Percentiles rank a stretch among this genome's conserved stretches.
Conservation (phyloP, 2,329 filamentous ascomycete species). For the Thielaviopsis musarum region DNA sequence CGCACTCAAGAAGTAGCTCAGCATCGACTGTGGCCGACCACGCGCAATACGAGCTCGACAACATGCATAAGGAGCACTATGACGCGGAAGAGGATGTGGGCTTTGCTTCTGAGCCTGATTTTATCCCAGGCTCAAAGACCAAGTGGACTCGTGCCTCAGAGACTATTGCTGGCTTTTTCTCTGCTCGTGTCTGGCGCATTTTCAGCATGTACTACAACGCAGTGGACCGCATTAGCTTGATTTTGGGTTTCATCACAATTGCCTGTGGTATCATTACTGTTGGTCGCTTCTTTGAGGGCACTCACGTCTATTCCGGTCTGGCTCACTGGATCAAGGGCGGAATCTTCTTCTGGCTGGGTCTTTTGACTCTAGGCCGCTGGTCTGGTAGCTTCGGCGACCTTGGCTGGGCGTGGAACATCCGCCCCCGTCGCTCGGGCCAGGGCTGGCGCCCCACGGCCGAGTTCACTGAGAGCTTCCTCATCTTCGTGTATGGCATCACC, state of each 20-base stretch:
- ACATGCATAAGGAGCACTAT: constrained; percentile 25
- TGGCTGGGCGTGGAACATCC: constrained; percentile 91
- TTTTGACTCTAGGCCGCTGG: constrained; percentile 78
- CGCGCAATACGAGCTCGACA: constrained; percentile 22
- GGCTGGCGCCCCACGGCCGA: constrained; percentile 66
- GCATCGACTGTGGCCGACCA: constrained; percentile 41
- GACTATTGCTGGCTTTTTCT: constrained; percentile 1
- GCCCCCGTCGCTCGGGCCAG: constrained; percentile 39
- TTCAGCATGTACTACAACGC: constrained; percentile 39
- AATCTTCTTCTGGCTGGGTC: constrained; percentile 85
- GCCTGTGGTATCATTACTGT: constrained; percentile 59
- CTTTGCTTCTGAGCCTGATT: constrained; percentile 13
- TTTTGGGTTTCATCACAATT: constrained; percentile 60
- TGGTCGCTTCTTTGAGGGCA: constrained; percentile 63
- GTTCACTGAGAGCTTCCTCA: constrained; percentile 77
- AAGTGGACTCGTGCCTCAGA: constrained; percentile 1
- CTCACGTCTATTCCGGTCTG: constrained; percentile 61
- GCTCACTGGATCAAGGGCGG: constrained; percentile 91
- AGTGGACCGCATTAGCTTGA: constrained; percentile 60
- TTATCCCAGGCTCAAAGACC: background rate
- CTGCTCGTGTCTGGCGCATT: constrained; percentile 34
- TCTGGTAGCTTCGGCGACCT: constrained; percentile 77
- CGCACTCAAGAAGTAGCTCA: constrained; percentile 39
- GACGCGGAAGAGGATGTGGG: constrained; percentile 30
- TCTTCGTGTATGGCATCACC: constrained; percentile 74